Base-by-base conservation (phyloP, 768 basidiomycete species). In the Suillus fuscotomentosus region DNA sequence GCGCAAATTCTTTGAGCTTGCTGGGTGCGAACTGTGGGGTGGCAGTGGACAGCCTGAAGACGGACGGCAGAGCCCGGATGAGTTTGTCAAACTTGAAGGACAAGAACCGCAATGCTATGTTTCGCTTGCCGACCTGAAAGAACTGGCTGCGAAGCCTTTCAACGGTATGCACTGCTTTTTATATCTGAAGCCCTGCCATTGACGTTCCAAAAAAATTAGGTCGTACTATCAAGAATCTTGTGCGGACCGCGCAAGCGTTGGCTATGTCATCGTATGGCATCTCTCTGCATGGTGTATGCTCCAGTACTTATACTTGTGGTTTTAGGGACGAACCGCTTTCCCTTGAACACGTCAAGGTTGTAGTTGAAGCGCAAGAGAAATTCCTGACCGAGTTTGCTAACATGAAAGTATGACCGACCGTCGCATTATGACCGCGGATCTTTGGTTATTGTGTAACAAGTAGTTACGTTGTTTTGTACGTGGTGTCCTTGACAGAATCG, bases 211-310 rank as follows among this genome's bases (percentile, higher is more conserved):
- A 14, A 57, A 41, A 13, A 47, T 31, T 31, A 69, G 73, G 75
- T 11, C 66, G 71, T 4, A 69, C 69, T 2, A 76, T 75, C 68
- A 76, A 76, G 69, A 76, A 76, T 43, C 63, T 72, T 45, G 75
- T 76, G 36, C 69, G 76, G 5, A 76, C 75, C 7, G 73, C 76
- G 3, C 73, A 75, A 57, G 72, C 75, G 5, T 67, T 76, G 22
- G 71, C 75, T 5, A 60, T 74, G 2, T 68, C 72, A 14, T 45
- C 50, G 73, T 74, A 45, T 36, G 72, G 64, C 3, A 41, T 53
- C 1, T 45, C 10, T 24, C 47, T 56, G 14, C 11, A 13, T 45
- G 6, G 17, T 9, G 20, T 61, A n/a, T 68, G 8, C 48, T 8
- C 1, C 15, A 24, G 36, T n/a, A 60, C 59, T 60, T 11, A 53